Evolutionary conservation across 179 eudicot genomes (phyloP).

Genomic region (Actinidia arguta): DNA sequence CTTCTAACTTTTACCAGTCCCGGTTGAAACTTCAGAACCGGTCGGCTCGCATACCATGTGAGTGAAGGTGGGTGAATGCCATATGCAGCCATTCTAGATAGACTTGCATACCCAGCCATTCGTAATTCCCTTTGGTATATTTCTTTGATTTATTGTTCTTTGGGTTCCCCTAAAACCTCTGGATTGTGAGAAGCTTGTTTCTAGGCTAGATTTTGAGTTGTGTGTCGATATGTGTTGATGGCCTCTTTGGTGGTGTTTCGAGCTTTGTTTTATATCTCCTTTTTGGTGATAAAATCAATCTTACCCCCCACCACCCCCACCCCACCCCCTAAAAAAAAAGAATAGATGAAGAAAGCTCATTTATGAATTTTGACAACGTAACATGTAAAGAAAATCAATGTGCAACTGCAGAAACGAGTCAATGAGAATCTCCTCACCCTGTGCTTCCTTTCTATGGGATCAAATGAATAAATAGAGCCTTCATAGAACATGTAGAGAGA

Average conservation of each 20-base stretch:
- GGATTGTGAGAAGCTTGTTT: neutral
- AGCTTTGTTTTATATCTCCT: neutral
- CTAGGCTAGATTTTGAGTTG: neutral
- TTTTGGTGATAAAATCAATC: neutral
- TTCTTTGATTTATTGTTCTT: slow-evolving; percentile 37
- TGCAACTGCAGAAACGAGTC: neutral
- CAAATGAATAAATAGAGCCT: slow-evolving; percentile 27
- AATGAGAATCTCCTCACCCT: slow-evolving; percentile 22
- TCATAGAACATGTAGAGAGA: slow-evolving; percentile 28
- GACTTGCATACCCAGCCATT: no score
- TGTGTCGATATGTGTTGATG: neutral
- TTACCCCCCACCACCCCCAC: no score
- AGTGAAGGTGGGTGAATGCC: no score
- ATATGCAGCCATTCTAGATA: no score
- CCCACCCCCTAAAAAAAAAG: no score
- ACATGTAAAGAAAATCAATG: neutral
- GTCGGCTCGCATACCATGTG: no score
- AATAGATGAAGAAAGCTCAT: neutral
- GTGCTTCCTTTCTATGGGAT: slow-evolving; percentile 26
- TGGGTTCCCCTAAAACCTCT: slow-evolving; percentile 4
- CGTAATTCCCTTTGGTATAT: slow-evolving; percentile 29
- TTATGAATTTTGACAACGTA: neutral
- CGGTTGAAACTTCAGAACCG: no score
- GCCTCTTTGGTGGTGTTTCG: neutral
- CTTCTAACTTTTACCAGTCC: no score